phyloP scores from a whole-genome alignment of 345 rosid genomes.

The Eucalyptus polybractea region DNA sequence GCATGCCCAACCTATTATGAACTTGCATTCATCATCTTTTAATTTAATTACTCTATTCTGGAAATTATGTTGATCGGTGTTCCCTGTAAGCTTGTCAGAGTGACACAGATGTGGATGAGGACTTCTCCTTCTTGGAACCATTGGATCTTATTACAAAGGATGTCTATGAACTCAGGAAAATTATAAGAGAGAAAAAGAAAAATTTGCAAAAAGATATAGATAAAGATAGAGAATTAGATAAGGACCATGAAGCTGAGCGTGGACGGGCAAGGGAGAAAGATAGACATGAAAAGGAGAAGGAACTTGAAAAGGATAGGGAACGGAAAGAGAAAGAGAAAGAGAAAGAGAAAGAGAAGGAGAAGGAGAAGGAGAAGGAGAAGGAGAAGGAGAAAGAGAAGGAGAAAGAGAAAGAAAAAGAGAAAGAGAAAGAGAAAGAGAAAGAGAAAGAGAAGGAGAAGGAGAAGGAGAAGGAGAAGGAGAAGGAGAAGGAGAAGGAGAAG shows the following conservation, averaged over 20 bases:
- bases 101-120: conserved; percentile 79
- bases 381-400: background rate
- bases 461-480: conserved; percentile 28
- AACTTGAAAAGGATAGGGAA: conserved; percentile 37
- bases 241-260: conserved; percentile 50
- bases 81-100: conserved; percentile 43
- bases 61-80: conserved; percentile 11
- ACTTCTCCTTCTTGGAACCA: conserved; percentile 93
- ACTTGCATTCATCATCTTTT: background rate
- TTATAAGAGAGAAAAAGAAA: conserved; percentile 71
- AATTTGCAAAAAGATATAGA: conserved; percentile 48
- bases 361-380: rapidly evolving
- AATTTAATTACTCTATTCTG: background rate
- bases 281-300: conserved; percentile 55
- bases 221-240: conserved; percentile 45
- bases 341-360: background rate
- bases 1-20: conserved; percentile 8
- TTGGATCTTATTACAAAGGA: conserved; percentile 92
- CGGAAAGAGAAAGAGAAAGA: conserved; percentile 20
- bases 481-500: background rate
- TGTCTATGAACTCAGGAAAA: conserved; percentile 60
- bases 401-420: rapidly evolving
- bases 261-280: conserved; percentile 61
- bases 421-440: conserved; percentile 5
- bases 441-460: conserved; percentile 32